Conservation (phyloP, 2,329 filamentous ascomycete species). For the Colletotrichum noveboracense region DNA sequence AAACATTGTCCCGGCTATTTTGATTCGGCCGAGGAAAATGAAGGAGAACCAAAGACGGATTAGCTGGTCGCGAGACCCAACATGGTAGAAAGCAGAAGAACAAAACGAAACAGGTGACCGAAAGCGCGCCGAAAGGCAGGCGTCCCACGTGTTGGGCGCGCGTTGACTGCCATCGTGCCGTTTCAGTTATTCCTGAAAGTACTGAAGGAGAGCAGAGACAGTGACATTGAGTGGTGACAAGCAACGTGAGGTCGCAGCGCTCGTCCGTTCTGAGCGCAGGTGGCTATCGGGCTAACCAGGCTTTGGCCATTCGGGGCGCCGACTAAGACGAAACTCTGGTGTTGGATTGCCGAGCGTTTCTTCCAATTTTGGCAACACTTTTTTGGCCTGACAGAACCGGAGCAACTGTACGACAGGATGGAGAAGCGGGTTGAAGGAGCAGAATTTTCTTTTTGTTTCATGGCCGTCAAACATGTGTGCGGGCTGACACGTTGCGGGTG, state of each 20-base stretch:
- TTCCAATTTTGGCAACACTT: conserved; percentile 6
- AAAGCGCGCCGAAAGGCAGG: neutral
- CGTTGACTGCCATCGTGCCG: conserved; percentile 1
- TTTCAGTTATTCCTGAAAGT: conserved; percentile 1
- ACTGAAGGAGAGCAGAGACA: neutral
- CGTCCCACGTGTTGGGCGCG: neutral
- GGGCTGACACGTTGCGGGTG: conserved; percentile 5
- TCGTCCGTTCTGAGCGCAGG: conserved; percentile 6
- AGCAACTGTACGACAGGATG: neutral
- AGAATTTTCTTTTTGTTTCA: conserved; percentile 1
- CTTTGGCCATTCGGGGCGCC: neutral
- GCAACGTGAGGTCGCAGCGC: neutral
- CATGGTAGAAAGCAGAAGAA: neutral
- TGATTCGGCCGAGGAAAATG: neutral
- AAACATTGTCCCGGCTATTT: neutral
- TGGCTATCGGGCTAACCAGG: neutral
- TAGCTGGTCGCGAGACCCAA: neutral
- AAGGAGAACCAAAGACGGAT: neutral
- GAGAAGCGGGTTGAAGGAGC: neutral
- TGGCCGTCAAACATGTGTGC: conserved; percentile 2
- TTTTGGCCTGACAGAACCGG: neutral
- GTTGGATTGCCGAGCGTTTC: neutral
- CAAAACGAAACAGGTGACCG: neutral
- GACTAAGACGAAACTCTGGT: conserved; percentile 4
- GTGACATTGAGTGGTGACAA: neutral